Evolutionary conservation across 2,329 filamentous ascomycete genomes (phyloP), one percentile per base, ranked within the genome.

Genomic region (Fusarium gaditjirri): DNA sequence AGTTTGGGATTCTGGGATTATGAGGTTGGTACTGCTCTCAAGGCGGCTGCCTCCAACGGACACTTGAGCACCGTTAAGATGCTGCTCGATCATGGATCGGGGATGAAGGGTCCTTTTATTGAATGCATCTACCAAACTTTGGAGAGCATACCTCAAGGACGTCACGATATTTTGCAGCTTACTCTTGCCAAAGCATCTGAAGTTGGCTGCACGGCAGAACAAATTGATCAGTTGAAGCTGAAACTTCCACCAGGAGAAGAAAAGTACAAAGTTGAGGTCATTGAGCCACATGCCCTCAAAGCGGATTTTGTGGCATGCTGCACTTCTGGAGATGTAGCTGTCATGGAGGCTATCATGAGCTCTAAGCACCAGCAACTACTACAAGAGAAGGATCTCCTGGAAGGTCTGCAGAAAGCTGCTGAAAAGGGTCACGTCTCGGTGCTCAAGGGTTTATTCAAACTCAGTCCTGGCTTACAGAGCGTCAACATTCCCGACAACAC

Each of bases 141-240:
- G 23, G 14, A 23, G 16, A n/a, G 3, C 8, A 9, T 42, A 13
- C 47, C 36, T 10, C 27, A 35, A 17, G 36, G n/a, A 0, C n/a
- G 39, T 27, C 17, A 42, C 10, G 27, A 59, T 16, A 35, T 59
- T 9, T 13, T 59, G 4, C 17, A 59, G 19, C 50, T 41, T n/a
- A 31, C 14, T 35, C 12, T 59, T 8, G 14, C 17, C 1, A 53
- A 35, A 33, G 56, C 56, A 2, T 6, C 14, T 35, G 35, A 39
- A 17, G 11, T 5, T 54, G 56, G 46, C 3, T 27, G 21, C 12
- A 54, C 36, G 13, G 27, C 17, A 2, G 29, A 42, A 13, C 19
- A 59, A n/a, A 17, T 54, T 13, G 46, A 59, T 11, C 46, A 41
- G 46, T 8, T 59, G 8, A 29, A 46, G 10, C 11, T 54, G 14